Conservation (phyloP, 495 filamentous ascomycete species). For the Xanthoparmelia taractica region DNA sequence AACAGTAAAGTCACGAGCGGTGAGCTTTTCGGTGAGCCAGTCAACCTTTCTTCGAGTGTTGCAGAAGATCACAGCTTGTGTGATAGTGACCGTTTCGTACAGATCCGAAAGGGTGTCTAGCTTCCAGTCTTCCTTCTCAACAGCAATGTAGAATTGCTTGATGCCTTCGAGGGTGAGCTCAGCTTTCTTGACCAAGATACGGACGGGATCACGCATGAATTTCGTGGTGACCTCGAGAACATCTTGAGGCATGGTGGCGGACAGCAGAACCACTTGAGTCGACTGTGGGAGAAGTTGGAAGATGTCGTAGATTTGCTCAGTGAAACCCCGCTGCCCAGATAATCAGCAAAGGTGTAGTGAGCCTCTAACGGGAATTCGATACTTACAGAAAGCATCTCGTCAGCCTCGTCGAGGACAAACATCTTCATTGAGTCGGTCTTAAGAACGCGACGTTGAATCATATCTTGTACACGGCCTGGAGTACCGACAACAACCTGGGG, state of each 20-base stretch:
- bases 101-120: constrained; percentile 97
- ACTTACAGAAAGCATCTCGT: constrained; percentile 94
- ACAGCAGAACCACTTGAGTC: constrained; percentile 95
- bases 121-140: constrained; percentile 99
- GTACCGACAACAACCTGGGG: constrained; percentile 96
- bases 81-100: constrained; percentile 98
- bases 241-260: constrained; percentile 96
- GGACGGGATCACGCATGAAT: constrained; percentile 99
- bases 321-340: constrained; percentile 73
- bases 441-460: constrained; percentile 94
- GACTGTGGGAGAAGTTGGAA: constrained; percentile 96
- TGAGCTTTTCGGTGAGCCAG: constrained; percentile 99
- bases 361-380: not conserved
- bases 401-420: constrained; percentile 97
- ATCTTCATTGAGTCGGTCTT: constrained; percentile 97
- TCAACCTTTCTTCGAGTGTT: constrained; percentile 99
- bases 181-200: constrained; percentile 98
- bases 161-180: constrained; percentile 98
- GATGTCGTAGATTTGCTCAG: constrained; percentile 99
- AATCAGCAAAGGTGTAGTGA: constrained; percentile 3
- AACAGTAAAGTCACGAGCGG: constrained; percentile 95
- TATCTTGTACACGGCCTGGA: constrained; percentile 94
- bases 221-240: constrained; percentile 99
- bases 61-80: constrained; percentile 99
- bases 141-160: constrained; percentile 99